phyloP scores from a whole-genome alignment of 23 red algal genomes.

The Agarophyton chilense region DNA sequence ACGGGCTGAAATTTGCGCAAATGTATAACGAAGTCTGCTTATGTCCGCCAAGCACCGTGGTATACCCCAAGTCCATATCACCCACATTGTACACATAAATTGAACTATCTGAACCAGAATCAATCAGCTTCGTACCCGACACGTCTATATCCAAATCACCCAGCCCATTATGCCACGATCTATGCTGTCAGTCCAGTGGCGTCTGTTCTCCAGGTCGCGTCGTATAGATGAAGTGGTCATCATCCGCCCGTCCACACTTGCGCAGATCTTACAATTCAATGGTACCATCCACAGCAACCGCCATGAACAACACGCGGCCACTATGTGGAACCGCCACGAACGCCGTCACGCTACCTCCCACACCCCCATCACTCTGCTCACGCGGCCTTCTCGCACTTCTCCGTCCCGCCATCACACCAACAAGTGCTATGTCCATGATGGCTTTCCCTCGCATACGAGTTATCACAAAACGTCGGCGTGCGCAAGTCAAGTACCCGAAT shows the following conservation, averaged over 20 bases:
- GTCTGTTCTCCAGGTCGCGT: not conserved
- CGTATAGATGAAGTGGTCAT: not conserved
- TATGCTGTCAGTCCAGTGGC: slow-evolving; percentile 8
- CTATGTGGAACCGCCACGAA: slow-evolving; percentile 21
- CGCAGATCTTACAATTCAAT: slow-evolving; percentile 81
- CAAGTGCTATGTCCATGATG: too few species aligned
- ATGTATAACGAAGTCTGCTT: slow-evolving; percentile 80
- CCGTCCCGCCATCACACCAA: too few species aligned
- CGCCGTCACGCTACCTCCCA: slow-evolving; percentile 50
- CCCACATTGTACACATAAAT: slow-evolving; percentile 68
- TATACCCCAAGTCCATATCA: slow-evolving; percentile 29
- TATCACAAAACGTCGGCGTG: not conserved
- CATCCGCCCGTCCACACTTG: not conserved
- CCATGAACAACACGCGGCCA: slow-evolving; percentile 16
- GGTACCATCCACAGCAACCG: slow-evolving; percentile 68
- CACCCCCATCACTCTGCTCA: too few species aligned
- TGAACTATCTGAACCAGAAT: slow-evolving; percentile 45
- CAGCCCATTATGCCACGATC: slow-evolving; percentile 49
- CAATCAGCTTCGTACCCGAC: slow-evolving; percentile 35
- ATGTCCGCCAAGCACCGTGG: slow-evolving; percentile 52
- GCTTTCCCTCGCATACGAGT: not conserved
- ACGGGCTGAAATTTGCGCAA: slow-evolving; percentile 51
- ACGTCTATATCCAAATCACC: slow-evolving; percentile 50
- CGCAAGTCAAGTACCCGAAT: slow-evolving; percentile 53
- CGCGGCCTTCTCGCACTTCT: slow-evolving; percentile 21